A percentile compares a stretch with the other conserved stretches of the same genome.
Conservation (phyloP, 176 grass and related monocot species). For the Coix lacrymajobi region DNA sequence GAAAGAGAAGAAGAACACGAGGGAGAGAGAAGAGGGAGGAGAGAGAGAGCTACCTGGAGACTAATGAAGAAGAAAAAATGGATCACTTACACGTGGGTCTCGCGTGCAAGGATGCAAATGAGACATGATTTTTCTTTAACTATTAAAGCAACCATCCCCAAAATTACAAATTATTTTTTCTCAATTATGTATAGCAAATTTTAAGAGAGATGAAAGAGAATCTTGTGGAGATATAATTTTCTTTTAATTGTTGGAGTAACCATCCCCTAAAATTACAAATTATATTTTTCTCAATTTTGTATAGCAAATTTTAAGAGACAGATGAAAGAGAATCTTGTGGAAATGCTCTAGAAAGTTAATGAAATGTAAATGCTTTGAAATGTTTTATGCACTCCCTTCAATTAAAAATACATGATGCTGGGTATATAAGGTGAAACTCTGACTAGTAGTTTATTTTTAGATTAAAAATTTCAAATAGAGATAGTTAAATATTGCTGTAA, state of each 20-base stretch:
- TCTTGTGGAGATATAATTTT: neutral
- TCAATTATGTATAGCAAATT: neutral
- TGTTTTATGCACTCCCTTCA: too few species aligned
- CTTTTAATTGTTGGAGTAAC: too few species aligned
- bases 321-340: too few species aligned
- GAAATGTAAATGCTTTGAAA: neutral
- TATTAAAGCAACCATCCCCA: too few species aligned
- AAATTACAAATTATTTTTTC: too few species aligned
- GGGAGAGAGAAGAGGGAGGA: too few species aligned
- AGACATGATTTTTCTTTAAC: neutral
- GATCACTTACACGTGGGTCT: neutral
- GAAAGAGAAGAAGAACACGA: too few species aligned
- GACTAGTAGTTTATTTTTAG: neutral
- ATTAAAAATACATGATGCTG: neutral
- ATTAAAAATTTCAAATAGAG: neutral
- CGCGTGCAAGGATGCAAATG: neutral
- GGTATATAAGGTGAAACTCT: neutral
- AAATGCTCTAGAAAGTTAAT: neutral
- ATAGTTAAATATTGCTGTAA: neutral
- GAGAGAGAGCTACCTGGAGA: too few species aligned
- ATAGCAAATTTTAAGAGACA: neutral
- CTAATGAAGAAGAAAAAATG: too few species aligned
- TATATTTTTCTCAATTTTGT: neutral
- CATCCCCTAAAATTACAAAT: too few species aligned
- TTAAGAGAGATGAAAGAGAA: neutral